Conservation (phyloP, 176 grass and related monocot species). For the Thalia dealbata region DNA sequence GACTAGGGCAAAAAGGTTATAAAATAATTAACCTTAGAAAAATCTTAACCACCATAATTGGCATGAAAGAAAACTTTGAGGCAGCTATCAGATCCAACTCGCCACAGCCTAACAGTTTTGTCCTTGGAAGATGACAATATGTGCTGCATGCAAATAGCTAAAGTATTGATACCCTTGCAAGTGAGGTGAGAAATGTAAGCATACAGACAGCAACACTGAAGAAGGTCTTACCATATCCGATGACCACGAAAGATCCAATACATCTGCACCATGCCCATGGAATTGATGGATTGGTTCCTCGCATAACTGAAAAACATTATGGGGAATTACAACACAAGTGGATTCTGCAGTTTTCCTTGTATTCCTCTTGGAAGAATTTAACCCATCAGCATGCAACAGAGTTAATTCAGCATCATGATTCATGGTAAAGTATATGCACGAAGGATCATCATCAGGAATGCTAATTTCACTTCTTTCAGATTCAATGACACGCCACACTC, state of each 20-base stretch:
- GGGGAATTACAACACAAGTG: conserved; percentile 72
- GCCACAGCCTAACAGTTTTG: conserved; percentile 85
- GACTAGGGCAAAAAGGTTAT: not conserved
- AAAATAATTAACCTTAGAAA: conserved; percentile 5
- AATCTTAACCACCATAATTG: conserved; percentile 53
- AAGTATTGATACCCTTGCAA: conserved; percentile 19
- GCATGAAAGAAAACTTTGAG: conserved; percentile 58
- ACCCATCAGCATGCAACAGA: conserved; percentile 22
- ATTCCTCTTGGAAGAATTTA: conserved; percentile 36
- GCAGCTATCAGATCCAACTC: conserved; percentile 55
- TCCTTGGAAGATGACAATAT: conserved; percentile 74
- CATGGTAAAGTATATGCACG: conserved; percentile 59
- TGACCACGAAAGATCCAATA: conserved; percentile 85
- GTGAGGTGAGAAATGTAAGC: not conserved
- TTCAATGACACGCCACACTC: conserved; percentile 56
- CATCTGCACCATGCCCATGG: conserved; percentile 53
- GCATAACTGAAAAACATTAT: conserved; percentile 45
- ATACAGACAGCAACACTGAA: not conserved
- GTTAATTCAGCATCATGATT: conserved; percentile 33
- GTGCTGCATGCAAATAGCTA: conserved; percentile 33
- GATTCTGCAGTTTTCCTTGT: conserved; percentile 43
- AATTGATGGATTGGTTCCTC: conserved; percentile 75
- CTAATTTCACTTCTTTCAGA: conserved; percentile 30
- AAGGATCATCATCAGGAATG: conserved; percentile 55
- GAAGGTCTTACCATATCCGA: conserved; percentile 51